These are phyloP conservation scores for Phylloporus rhodoxanthus DNA, from an alignment of 768 basidiomycete species.

Conservation along the genomic window DNA sequence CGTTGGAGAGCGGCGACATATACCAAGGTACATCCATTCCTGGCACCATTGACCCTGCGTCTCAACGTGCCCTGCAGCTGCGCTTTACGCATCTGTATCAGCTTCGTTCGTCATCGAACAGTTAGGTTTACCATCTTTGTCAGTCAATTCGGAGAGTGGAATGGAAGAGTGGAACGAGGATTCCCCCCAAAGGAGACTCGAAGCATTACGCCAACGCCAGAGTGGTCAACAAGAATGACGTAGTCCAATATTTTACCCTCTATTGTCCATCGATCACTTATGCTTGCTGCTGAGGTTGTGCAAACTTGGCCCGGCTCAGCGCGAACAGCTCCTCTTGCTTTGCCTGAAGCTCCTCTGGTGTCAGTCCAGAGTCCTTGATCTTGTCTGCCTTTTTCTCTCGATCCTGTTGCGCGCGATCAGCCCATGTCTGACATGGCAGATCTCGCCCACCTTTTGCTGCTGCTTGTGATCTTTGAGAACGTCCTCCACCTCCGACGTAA, in stretches of 20 bases:
- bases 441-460: constrained; percentile 70
- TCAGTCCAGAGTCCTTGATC: constrained; percentile 80
- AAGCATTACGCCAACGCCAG: constrained; percentile 42
- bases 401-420: constrained; percentile 44
- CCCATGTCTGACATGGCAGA: background rate
- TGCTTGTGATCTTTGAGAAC: constrained; percentile 96
- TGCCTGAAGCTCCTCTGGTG: constrained; percentile 82
- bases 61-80: constrained; percentile 40
- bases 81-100: constrained; percentile 70
- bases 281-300: constrained; percentile 47
- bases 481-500: constrained; percentile 84
- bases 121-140: constrained; percentile 59
- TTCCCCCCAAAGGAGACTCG: constrained; percentile 51
- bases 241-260: constrained; percentile 21
- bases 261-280: constrained; percentile 8
- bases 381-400: constrained; percentile 91
- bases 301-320: constrained; percentile 77
- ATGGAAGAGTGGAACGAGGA: constrained; percentile 67
- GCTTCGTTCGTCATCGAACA: constrained; percentile 84
- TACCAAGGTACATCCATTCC: constrained; percentile 48
- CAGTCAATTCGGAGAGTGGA: constrained; percentile 20
- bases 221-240: constrained; percentile 30
- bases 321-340: constrained; percentile 92
- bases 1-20: constrained; percentile 50
- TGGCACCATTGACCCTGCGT: constrained; percentile 1